Evolutionary conservation across 2,329 filamentous ascomycete species (phyloP).

Genomic region (Ophiostoma himal-ulmi): DNA sequence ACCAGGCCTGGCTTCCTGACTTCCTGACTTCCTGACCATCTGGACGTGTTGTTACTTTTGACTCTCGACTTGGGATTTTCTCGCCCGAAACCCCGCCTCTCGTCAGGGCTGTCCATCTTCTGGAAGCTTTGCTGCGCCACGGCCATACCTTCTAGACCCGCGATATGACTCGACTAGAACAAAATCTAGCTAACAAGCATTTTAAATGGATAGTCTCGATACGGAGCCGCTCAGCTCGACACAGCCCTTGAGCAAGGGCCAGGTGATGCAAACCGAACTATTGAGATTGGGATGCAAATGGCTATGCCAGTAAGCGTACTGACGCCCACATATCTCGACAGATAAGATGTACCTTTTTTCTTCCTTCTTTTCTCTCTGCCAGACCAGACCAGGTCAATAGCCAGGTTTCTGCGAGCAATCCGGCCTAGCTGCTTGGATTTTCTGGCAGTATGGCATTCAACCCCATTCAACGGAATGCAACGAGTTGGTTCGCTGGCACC

Average conservation of each 20-base stretch:
- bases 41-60: not conserved
- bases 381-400: not conserved
- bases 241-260: not conserved
- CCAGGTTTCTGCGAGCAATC: constrained; percentile 8
- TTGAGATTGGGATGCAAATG: not conserved
- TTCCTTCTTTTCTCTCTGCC: not conserved
- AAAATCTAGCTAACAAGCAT: not conserved
- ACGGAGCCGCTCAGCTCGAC: not conserved
- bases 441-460: not conserved
- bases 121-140: constrained; percentile 12
- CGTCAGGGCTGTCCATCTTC: not conserved
- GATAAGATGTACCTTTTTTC: not conserved
- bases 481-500: constrained; percentile 3
- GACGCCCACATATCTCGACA: not conserved
- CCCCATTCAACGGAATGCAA: not conserved
- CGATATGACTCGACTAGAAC: not conserved
- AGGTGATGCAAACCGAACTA: not conserved
- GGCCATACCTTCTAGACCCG: constrained; percentile 2
- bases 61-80: not conserved
- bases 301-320: not conserved
- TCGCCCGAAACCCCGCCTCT: not conserved
- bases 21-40: not conserved
- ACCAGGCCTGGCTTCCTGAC: not conserved
- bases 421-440: not conserved
- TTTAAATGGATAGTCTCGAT: not conserved